Percentiles rank a stretch among this genome's conserved stretches.
Conservation (phyloP, 371 early-diverging fungal genomes). For the Amoeboaphelidium protococcarum region DNA sequence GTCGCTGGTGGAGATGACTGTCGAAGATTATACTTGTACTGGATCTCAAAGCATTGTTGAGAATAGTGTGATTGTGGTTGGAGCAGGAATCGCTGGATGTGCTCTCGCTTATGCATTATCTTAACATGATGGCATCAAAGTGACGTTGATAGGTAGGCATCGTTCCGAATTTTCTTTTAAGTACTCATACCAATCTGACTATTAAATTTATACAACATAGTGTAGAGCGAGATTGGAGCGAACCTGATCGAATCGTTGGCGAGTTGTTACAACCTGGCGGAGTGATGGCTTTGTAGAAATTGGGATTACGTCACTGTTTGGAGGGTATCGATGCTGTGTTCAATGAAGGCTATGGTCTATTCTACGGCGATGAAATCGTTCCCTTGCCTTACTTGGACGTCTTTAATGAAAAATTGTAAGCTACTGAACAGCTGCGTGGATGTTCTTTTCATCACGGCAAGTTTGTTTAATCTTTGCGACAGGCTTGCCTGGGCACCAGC, state of each 20-base stretch:
- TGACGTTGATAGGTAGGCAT: too few relatives aligned
- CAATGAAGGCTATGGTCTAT: constrained; percentile 59
- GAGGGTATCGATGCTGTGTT: constrained; percentile 63
- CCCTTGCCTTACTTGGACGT: neutral
- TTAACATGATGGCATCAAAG: constrained; percentile 32
- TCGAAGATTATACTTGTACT: too few relatives aligned
- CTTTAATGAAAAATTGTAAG: neutral
- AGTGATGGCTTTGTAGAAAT: constrained; percentile 35
- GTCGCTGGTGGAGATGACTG: too few relatives aligned
- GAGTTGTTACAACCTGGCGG: constrained; percentile 88
- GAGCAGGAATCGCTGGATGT: constrained; percentile 69
- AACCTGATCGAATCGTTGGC: constrained; percentile 88
- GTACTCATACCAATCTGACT: neutral
- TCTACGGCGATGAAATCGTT: constrained; percentile 4
- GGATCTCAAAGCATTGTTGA: too few relatives aligned
- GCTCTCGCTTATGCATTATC: constrained; percentile 50
- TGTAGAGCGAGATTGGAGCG: constrained; percentile 52
- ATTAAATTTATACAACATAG: neutral
- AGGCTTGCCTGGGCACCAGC: constrained; percentile 31
- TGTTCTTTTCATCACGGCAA: constrained; percentile 78
- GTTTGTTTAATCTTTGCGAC: constrained; percentile 55
- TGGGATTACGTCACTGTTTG: constrained; percentile 48
- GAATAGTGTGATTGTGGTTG: constrained; percentile 67
- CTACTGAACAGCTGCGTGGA: constrained; percentile 20
- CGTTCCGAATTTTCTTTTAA: too few relatives aligned